Evolutionary conservation across 352 stramenopile species (phyloP), one percentile per base, ranked within the genome.

Genomic region (Phytophthora sojae): DNA sequence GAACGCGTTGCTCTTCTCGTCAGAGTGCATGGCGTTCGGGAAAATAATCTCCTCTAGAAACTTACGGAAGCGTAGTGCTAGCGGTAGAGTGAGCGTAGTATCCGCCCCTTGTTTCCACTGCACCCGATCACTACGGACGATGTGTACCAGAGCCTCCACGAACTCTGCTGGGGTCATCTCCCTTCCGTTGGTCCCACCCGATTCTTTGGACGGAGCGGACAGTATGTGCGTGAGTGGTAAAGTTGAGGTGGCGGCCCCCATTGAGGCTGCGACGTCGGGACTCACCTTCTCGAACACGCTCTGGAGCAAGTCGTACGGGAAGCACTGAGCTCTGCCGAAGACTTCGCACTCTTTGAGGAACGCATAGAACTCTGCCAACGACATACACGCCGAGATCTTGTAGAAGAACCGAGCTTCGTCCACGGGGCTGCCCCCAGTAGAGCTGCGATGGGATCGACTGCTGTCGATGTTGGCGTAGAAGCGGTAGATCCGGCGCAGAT

Each of bases 131-230:
- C 82, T 91, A 12, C 60, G 59, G 25, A 75, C 73, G 14, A 93
- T 82, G 51, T 88, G 74, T 14, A 91, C 71, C 12, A 93, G 71
- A 12, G 80, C 80, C 51, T 93, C 83, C 14, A 93, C 77, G 50
- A 93, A 93, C 60, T 93, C 83, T 9, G 73, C 80, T 0, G 82
- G 79, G 3, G 82, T 89, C 84, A 92, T 90, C 54, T 92, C 84
- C 19, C 68, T 70, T 8, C 42, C 53, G 25, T 53, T 45, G 5
- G 30, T 23, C 15, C 12, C 67, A 25, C 53, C 30, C 4, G n/a
- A n/a, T 6, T 67, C 58, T 49, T 73, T 66, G 53, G 62, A 75
- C 14, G 75, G 47, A 2, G 64, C 35, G 1, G 63, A 67, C 0
- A 82, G 54, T 6, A 68, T 72, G 25, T 75, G 73, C 2, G 60